These are phyloP conservation scores for Alternaria sp. DNA, from an alignment of 2,329 filamentous ascomycete species.

Conservation along the genomic window DNA sequence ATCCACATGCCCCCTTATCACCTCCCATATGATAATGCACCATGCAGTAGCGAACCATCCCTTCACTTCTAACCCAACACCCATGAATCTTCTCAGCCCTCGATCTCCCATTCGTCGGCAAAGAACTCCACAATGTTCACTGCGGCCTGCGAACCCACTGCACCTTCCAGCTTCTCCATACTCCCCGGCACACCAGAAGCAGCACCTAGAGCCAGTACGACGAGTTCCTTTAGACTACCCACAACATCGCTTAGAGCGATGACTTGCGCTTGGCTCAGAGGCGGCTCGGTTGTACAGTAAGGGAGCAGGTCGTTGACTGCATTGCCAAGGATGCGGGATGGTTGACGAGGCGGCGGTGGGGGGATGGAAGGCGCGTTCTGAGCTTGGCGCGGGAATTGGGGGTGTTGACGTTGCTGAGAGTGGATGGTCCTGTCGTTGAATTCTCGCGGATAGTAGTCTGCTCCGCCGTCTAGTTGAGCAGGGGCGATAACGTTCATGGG, in stretches of 20 bases:
- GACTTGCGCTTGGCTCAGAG: slow-evolving; percentile 31
- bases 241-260: slow-evolving; percentile 42
- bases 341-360: neutral
- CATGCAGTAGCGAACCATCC: neutral
- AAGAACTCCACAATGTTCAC: slow-evolving; percentile 41
- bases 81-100: slow-evolving; percentile 4
- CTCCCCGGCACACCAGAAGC: slow-evolving; percentile 17
- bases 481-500: neutral
- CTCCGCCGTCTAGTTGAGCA: slow-evolving; percentile 16
- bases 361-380: neutral
- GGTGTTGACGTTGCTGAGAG: neutral
- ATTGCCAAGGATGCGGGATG: neutral
- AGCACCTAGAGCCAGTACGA: slow-evolving; percentile 33
- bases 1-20: neutral
- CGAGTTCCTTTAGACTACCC: slow-evolving; percentile 41
- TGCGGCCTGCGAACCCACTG: slow-evolving; percentile 30
- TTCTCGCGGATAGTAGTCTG: slow-evolving; percentile 2
- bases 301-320: slow-evolving; percentile 35
- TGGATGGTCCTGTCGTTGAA: neutral
- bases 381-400: neutral
- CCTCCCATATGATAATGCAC: neutral
- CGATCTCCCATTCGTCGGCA: slow-evolving; percentile 39
- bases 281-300: slow-evolving; percentile 33
- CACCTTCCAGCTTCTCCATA: slow-evolving; percentile 19
- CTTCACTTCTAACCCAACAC: neutral